phyloP scores from a whole-genome alignment of 1,139 yeast species.

The Pneumocystis jirovecii region DNA sequence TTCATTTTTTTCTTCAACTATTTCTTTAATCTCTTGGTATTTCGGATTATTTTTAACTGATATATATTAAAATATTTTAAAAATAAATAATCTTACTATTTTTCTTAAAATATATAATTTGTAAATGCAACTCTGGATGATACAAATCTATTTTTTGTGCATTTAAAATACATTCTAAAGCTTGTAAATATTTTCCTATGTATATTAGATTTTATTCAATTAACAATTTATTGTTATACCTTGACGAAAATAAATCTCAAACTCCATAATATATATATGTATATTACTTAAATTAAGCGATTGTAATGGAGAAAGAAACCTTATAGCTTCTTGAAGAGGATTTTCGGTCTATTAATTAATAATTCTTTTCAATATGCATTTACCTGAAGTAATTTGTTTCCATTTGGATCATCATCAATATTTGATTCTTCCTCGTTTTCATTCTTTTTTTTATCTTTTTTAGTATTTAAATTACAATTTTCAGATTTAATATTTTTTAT shows the following conservation, averaged over 20 bases:
- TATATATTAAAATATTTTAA: neutral
- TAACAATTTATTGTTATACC: neutral
- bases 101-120: neutral
- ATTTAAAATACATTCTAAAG: neutral
- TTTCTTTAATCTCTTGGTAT: neutral
- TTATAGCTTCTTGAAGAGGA: neutral
- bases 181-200: neutral
- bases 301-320: neutral
- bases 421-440: neutral
- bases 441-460: neutral
- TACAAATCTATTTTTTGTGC: neutral
- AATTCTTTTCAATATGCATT: neutral
- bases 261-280: neutral
- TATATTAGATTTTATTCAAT: neutral
- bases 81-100: neutral
- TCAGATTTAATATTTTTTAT: slow-evolving; percentile 5
- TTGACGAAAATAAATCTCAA: neutral
- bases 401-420: neutral
- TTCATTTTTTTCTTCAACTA: neutral
- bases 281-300: neutral
- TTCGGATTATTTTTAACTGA: neutral
- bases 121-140: neutral
- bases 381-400: neutral
- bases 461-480: neutral
- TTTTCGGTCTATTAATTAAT: neutral